Base-by-base conservation (phyloP, 192 early-diverging fungal species). In the Coemansia sp. region DNA sequence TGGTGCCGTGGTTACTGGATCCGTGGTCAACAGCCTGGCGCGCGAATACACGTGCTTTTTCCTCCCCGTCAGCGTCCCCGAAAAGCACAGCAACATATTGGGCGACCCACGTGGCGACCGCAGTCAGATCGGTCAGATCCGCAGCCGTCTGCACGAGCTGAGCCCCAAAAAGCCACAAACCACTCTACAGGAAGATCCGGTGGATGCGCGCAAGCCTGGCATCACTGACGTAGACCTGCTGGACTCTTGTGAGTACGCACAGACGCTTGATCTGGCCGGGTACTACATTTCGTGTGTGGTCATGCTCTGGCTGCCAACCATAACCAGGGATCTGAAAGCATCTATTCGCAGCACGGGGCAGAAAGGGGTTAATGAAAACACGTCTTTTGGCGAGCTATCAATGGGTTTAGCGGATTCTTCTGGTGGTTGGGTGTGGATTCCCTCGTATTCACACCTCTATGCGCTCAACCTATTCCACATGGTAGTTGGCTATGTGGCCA, bases 31-130 rank as follows among this genome's bases (percentile, higher is more conserved):
- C 24, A 22, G 28, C 27, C 41, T 74, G 8, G 52, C 47, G n/a
- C 64, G 59, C 34, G 72, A 74, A 40, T 59, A 67, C 41, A 59
- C 58, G 20, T 40, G 43, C 7, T 63, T 63, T 10, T 67, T 74
- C 45, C 15, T 74, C 24, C 72, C 72, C 1, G 72, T 63, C 13
- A 56, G 51, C 2, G 55, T 57, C 11, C 71, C 71, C 19, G 64
- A 65, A n/a, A 20, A 30, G 23, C 41, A 24, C 13, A 42, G 43
- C 20, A 15, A 51, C 15, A 11, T 25, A 19, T 33, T 42, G n/a
- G 30, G 37, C 32, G 65, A 55, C 5, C 6, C 28, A 5, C 17
- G 24, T 0, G 29, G 15, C 20, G 68, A 71, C 2, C 44, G 19
- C 52, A 64, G 57, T 33, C 60, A 60, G 14, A 58, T 64, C 19